These are phyloP conservation scores for Lepraria neglecta DNA, from an alignment of 495 filamentous ascomycete species.

Conservation along the genomic window DNA sequence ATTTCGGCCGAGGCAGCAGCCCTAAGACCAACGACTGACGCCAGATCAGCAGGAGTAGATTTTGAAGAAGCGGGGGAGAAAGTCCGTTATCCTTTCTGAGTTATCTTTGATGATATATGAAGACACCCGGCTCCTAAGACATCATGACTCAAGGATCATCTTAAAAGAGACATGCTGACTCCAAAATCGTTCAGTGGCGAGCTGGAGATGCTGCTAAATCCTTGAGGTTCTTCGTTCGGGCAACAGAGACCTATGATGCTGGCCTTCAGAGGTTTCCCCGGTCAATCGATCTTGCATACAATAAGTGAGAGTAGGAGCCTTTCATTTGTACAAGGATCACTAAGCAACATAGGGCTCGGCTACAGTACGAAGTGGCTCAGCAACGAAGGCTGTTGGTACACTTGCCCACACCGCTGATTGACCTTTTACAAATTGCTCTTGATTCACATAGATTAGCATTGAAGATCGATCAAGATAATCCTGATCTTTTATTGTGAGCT, in stretches of 20 bases:
- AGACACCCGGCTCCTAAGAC: no score
- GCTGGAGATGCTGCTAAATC: constrained; percentile 65
- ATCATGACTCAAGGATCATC: no score
- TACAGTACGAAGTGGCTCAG: constrained; percentile 21
- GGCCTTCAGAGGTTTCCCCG: constrained; percentile 50
- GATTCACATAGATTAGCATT: constrained; percentile 57
- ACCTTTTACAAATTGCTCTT: constrained; percentile 51
- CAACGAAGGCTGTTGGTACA: constrained; percentile 46
- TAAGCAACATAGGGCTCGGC: constrained; percentile 13
- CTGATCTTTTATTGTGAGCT: constrained; percentile 54
- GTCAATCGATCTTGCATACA: constrained; percentile 67
- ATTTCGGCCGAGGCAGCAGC: constrained; percentile 2
- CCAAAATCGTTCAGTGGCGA: constrained; percentile 42
- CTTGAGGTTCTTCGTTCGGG: constrained; percentile 59
- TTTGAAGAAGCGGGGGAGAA: constrained; percentile 66
- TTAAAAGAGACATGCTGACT: no score
- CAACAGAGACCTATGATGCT: constrained; percentile 58
- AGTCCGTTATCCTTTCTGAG: no score
- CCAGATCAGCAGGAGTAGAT: constrained; percentile 52
- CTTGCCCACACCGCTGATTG: constrained; percentile 44
- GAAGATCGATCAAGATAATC: constrained; percentile 51
- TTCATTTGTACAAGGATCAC: constrained; percentile 2
- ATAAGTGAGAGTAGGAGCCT: constrained; percentile 46
- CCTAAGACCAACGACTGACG: constrained; percentile 1
- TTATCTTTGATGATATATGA: no score